Evolutionary conservation across 2,329 filamentous ascomycete genomes (phyloP), one percentile per base, ranked within the genome.

Genomic region (Colletotrichum sp.): DNA sequence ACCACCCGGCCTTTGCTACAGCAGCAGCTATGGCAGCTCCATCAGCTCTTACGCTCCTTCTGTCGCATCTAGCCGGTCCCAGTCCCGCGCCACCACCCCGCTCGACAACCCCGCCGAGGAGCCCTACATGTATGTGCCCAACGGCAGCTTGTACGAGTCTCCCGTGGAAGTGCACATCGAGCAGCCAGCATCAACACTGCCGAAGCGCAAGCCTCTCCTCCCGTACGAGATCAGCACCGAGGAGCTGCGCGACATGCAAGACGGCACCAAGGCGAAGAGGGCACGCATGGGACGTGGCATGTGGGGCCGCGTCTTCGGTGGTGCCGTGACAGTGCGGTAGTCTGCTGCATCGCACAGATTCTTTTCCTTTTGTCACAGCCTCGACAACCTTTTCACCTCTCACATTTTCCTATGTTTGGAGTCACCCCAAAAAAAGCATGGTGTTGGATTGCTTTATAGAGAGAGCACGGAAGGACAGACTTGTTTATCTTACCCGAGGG

Each of bases 221-320:
- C 89, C 90, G 8, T 92, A 91, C 82, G 90, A 92, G 83, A 90
- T 91, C 79, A 87, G 87, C 76, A 80, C 84, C 39, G 89, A 91
- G 30, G 88, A 91, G 75, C 86, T 91, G 75, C 86, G 87, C 76
- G 86, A 88, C 72, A 81, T 90, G 60, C 87, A 90, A 77, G 87
- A 90, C 65, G 85, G 83, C 55, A 81, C 80, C 75, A 89, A 88
- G 82, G 77, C 84, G n/a, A 90, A 90, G 85, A 88, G 89, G 68
- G 86, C 86, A 75, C 86, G 87, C 67, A 85, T 86, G 59, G 82
- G 82, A 59, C 86, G 88, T 52, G 88, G 89, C 77, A 86, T 91
- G 84, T 89, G 89, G 83, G 88, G 87, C 39, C 88, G 90, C 57
- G 86, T 91, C 75, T 89, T 91, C 75, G 88, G 88, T 62, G 86